Base-by-base conservation (phyloP, 1,284 basidiomycete species). In the Chalciporus sp. region DNA sequence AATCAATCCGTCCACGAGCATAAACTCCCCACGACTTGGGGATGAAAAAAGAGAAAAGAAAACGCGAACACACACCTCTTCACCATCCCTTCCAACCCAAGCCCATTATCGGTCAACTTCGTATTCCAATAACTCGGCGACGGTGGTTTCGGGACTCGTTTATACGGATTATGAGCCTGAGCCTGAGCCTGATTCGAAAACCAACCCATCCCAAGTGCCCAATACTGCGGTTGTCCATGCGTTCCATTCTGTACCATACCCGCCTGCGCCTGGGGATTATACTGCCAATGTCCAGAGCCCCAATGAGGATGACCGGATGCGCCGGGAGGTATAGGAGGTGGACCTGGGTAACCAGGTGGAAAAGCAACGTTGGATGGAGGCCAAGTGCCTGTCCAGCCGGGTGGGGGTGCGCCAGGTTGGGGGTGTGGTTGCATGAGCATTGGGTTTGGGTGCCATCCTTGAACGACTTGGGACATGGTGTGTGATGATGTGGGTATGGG, bases 71-170 rank as follows among this genome's bases (percentile, higher is more conserved):
- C 65, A 17, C 17, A 88, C 86, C 77, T 77, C 57, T 61, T 66
- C 44, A 85, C 76, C 85, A 89, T 87, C 51, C 82, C 78, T 60
- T 79, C 73, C 20, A 90, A 72, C 39, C 83, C 85, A 3, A 90
- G 71, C 0, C 84, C 83, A 64, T 90, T 90, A 47, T 83, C 76
- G 1, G 72, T 63, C 31, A 90, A 62, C 61, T 77, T 69, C 4
- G 78, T 80, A 2, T 76, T 76, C 66, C 85, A 80, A 67, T 89
- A 89, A 48, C 80, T 81, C 3, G 79, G 79, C 60, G 81, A 84
- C 6, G 84, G 80, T 0, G 78, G 77, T 48, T 78, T 82, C 9
- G 80, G 76, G 16, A 74, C 62, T 29, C 83, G 80, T 62, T 86
- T 88, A 72, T 81, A 83, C 0, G 87, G 86, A 56, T 86, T 84